A percentile compares a stretch with the other conserved stretches of the same genome.
Evolutionary conservation across 768 basidiomycete species (phyloP).

Genomic region (Plicaturopsis crispa): DNA sequence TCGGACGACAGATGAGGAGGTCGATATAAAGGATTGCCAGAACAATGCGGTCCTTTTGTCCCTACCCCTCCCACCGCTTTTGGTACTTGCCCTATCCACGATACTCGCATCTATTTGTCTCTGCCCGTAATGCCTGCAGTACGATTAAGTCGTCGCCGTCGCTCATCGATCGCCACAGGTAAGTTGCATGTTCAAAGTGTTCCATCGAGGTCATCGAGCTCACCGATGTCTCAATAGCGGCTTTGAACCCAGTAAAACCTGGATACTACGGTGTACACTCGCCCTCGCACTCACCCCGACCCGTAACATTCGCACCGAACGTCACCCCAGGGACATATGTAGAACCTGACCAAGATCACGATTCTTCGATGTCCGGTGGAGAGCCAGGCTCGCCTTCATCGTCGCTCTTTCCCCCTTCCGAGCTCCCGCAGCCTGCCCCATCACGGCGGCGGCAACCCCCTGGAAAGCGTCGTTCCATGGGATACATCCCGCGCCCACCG

Average conservation of each 20-base stretch:
- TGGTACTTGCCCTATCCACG: no score
- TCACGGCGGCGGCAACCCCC: conserved; percentile 45
- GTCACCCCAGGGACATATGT: conserved; percentile 47
- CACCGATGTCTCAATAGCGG: conserved; percentile 8
- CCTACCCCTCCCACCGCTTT: no score
- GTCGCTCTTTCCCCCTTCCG: conserved; percentile 49
- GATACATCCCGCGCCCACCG: conserved; percentile 23
- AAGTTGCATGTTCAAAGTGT: conserved; percentile 9
- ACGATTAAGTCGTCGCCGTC: conserved; percentile 28
- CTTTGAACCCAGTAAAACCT: conserved; percentile 36
- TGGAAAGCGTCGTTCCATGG: conserved; percentile 56
- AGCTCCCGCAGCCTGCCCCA: conserved; percentile 27
- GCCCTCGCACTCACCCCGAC: conserved; percentile 30
- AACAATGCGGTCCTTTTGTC: no score
- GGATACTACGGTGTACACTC: conserved; percentile 44
- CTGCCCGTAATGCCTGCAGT: conserved; percentile 33
- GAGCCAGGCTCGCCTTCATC: conserved; percentile 25
- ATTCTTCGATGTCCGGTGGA: conserved; percentile 13
- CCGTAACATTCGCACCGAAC: conserved; percentile 58
- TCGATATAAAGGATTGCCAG: no score
- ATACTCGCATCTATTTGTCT: no score
- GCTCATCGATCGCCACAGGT: conserved; percentile 30
- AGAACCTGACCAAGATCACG: conserved; percentile 24
- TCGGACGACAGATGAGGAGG: no score
- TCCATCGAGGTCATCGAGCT: neutral